phyloP scores from a whole-genome alignment of 2,329 filamentous ascomycete genomes.

The Penicillium sp. region DNA sequence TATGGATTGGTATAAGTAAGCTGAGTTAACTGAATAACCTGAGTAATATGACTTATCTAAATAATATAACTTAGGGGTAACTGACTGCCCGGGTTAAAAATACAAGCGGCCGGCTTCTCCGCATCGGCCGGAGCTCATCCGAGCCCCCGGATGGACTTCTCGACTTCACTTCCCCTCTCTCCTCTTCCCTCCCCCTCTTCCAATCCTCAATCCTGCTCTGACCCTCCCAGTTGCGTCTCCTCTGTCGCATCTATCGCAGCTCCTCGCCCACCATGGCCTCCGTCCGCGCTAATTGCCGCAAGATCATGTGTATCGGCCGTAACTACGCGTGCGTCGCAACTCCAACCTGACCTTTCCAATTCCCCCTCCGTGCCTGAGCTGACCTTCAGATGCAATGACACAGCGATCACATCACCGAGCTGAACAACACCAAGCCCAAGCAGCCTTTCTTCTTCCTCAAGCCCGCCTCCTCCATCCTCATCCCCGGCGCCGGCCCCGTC shows the following conservation, averaged over 20 bases:
- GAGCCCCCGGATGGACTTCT: slow-evolving; percentile 1
- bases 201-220: no score
- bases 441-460: slow-evolving; percentile 99
- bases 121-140: slow-evolving; percentile 29
- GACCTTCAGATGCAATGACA: slow-evolving; percentile 6
- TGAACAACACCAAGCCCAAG: slow-evolving; percentile 84
- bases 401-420: slow-evolving; percentile 90
- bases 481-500: slow-evolving; percentile 77
- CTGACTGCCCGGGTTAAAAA: slow-evolving; percentile 21
- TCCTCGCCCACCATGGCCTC: slow-evolving; percentile 48
- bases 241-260: slow-evolving; percentile 2
- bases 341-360: slow-evolving; percentile 2
- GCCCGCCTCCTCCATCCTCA: slow-evolving; percentile 82
- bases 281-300: slow-evolving; percentile 60
- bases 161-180: slow-evolving; percentile 1
- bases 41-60: no score
- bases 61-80: no score
- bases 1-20: no score
- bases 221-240: no score
- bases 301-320: slow-evolving; percentile 91
- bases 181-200: not conserved
- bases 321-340: slow-evolving; percentile 84
- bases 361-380: not conserved
- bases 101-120: slow-evolving; percentile 29
- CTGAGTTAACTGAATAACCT: no score